Conservation (phyloP, 768 basidiomycete species). For the Clitopilus passeckerianus region DNA sequence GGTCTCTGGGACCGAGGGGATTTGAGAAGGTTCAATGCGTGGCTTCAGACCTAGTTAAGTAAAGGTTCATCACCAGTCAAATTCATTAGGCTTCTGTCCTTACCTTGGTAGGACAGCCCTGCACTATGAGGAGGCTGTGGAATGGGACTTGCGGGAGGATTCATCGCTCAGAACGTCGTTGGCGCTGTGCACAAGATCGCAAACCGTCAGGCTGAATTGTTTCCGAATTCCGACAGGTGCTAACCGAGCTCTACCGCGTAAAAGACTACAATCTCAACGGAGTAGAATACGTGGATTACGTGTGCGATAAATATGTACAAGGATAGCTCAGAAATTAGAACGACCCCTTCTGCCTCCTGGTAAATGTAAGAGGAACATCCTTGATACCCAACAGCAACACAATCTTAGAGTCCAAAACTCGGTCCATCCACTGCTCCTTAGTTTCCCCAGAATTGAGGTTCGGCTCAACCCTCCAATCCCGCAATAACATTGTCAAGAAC, state of each 20-base stretch:
- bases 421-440: slow-evolving; percentile 26
- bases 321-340: neutral
- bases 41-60: slow-evolving; percentile 59
- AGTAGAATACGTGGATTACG: neutral
- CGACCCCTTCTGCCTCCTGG: slow-evolving; percentile 13
- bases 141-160: slow-evolving; percentile 46
- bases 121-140: slow-evolving; percentile 68
- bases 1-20: slow-evolving; percentile 85
- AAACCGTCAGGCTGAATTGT: neutral
- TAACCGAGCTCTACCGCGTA: neutral
- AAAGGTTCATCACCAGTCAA: neutral
- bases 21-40: slow-evolving; percentile 81
- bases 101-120: slow-evolving; percentile 48
- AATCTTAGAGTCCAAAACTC: slow-evolving; percentile 32
- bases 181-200: neutral
- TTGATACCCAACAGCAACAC: slow-evolving; percentile 28
- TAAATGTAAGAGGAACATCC: slow-evolving; percentile 27
- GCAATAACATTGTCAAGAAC: slow-evolving; percentile 45
- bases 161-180: slow-evolving; percentile 23
- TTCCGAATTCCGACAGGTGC: neutral
- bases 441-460: slow-evolving; percentile 34
- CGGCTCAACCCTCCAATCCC: slow-evolving; percentile 50
- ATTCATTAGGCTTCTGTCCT: neutral
- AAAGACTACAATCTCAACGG: neutral
- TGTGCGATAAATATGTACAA: neutral